phyloP scores from a whole-genome alignment of 495 filamentous ascomycete genomes.

The Podospora appendiculata region DNA sequence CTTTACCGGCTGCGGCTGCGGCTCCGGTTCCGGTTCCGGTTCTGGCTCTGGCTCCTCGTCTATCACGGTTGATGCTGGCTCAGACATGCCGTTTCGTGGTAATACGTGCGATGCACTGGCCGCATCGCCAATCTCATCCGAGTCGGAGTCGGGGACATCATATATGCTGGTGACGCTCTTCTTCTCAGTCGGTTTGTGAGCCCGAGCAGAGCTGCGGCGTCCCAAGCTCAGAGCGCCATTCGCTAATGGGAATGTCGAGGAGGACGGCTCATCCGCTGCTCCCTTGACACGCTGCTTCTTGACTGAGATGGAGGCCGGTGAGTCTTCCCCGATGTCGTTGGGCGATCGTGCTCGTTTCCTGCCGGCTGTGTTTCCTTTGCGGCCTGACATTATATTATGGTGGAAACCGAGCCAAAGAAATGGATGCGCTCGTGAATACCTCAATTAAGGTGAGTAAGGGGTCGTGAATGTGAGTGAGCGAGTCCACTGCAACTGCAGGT shows the following conservation, averaged over 20 bases:
- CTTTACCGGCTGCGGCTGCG: conserved; percentile 1
- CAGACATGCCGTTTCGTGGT: background rate
- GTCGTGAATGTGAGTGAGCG: too few species aligned
- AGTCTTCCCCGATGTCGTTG: conserved; percentile 6
- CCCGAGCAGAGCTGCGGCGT: conserved; percentile 5
- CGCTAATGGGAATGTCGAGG: conserved; percentile 3
- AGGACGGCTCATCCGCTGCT: conserved; percentile 2
- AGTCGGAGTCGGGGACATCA: conserved; percentile 34
- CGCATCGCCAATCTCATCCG: conserved; percentile 21
- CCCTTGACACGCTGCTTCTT: conserved; percentile 27
- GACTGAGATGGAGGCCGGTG: conserved; percentile 10
- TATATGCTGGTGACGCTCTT: conserved; percentile 20
- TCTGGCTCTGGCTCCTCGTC: background rate
- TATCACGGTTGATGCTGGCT: background rate
- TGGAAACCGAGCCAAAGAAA: background rate
- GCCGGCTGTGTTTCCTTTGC: conserved; percentile 1
- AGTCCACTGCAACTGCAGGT: too few species aligned
- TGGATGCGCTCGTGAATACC: background rate
- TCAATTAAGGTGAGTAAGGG: background rate
- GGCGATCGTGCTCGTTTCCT: conserved; percentile 12
- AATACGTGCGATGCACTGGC: background rate
- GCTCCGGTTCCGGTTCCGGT: background rate
- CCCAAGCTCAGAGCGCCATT: background rate
- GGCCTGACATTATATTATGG: conserved; percentile 2
- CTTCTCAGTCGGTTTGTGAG: conserved; percentile 4